phyloP scores from a whole-genome alignment of 371 early-diverging fungal species.

The Mortierella sp. region DNA sequence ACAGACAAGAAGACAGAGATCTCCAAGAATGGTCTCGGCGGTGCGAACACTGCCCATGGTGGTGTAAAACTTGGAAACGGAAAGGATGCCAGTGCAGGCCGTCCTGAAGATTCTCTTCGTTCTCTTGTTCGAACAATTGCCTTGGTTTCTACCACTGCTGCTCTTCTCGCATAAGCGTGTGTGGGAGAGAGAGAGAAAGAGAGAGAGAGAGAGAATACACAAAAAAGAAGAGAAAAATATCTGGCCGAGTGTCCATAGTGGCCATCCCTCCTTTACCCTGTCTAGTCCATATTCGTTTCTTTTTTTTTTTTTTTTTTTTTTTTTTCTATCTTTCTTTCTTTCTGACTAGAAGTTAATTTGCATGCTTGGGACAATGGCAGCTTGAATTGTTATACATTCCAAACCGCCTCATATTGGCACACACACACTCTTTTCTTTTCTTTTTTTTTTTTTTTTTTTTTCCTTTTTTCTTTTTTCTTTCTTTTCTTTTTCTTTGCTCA shows the following conservation, averaged over 20 bases:
- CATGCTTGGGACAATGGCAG: too few species aligned
- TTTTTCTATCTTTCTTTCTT: not conserved
- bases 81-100: not conserved
- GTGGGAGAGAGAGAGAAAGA: too few species aligned
- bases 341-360: not conserved
- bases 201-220: too few species aligned
- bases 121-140: not conserved
- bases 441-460: not conserved
- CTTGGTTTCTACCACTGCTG: not conserved
- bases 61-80: not conserved
- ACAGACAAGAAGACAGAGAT: too few species aligned
- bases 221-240: slow-evolving; percentile 4
- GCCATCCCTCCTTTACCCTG: slow-evolving; percentile 10
- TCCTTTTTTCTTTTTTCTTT: not conserved
- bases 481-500: too few species aligned
- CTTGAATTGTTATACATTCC: too few species aligned
- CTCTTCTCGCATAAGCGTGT: not conserved
- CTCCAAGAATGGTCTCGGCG: too few species aligned
- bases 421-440: not conserved
- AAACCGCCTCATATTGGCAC: too few species aligned
- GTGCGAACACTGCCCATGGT: not conserved
- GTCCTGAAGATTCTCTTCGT: not conserved
- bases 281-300: slow-evolving; percentile 15
- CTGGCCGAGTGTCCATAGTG: too few species aligned
- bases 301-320: not conserved